Conservation (phyloP, 176 grass and related monocot species). For the Oryza nivara region DNA sequence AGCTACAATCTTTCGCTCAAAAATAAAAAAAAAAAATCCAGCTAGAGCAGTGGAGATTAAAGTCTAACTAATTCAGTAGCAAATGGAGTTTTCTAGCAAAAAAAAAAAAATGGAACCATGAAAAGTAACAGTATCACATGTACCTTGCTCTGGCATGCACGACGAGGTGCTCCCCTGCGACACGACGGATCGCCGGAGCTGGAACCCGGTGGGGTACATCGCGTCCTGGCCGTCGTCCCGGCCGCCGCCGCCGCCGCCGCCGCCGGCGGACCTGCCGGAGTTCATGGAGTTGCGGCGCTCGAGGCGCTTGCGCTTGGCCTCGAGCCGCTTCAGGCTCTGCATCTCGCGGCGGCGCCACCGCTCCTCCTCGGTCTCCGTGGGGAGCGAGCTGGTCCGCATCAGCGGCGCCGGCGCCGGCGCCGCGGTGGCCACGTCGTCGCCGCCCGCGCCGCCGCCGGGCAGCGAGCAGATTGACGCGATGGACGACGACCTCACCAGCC, state of each 20-base stretch:
- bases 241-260: neutral
- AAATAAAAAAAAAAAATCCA: neutral
- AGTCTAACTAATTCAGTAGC: neutral
- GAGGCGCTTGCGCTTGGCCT: slow-evolving; percentile 88
- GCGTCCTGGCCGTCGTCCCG: slow-evolving; percentile 40
- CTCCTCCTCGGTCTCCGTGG: slow-evolving; percentile 66
- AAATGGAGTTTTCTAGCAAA: neutral
- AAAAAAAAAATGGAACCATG: neutral
- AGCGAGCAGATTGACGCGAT: slow-evolving; percentile 64
- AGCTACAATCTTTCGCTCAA: neutral
- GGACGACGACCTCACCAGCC: slow-evolving; percentile 69
- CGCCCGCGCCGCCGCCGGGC: neutral
- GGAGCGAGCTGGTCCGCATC: slow-evolving; percentile 75
- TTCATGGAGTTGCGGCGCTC: slow-evolving; percentile 82
- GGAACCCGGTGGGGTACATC: slow-evolving; percentile 39
- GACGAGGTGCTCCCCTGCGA: slow-evolving; percentile 50
- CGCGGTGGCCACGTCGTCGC: slow-evolving; percentile 44
- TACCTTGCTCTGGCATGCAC: slow-evolving; percentile 53
- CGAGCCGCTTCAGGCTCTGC: slow-evolving; percentile 72
- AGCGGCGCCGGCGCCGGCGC: slow-evolving; percentile 37
- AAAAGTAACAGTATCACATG: neutral
- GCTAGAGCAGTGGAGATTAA: slow-evolving; percentile 22
- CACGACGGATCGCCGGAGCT: slow-evolving; percentile 47
- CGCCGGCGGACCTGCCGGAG: slow-evolving; percentile 32
- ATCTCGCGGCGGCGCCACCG: slow-evolving; percentile 62